A percentile compares a stretch with the other conserved stretches of the same genome.
These are phyloP conservation scores for Xylaria sp. DNA, from an alignment of 2,329 filamentous ascomycete species.

Conservation along the genomic window DNA sequence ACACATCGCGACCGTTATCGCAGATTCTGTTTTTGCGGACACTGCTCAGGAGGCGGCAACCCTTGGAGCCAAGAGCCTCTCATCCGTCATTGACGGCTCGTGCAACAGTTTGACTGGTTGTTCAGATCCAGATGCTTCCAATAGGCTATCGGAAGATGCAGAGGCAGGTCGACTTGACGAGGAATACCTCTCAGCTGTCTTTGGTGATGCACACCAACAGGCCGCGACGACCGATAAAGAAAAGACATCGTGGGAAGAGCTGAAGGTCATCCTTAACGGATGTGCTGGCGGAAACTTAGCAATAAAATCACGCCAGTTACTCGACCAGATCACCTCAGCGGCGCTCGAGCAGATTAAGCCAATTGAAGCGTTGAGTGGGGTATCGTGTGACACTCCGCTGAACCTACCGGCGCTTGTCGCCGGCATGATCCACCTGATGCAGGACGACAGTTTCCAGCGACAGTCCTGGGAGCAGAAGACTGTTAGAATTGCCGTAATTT, in stretches of 20 bases:
- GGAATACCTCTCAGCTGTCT: background rate
- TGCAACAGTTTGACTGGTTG: background rate
- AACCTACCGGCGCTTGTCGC: conserved; percentile 1
- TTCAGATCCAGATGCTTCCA: background rate
- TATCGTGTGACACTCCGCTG: background rate
- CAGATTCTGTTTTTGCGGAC: too few species aligned
- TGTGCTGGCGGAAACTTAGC: conserved; percentile 7
- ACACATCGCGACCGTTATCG: too few species aligned
- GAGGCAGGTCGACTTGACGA: background rate
- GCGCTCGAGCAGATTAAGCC: background rate
- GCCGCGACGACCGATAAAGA: background rate
- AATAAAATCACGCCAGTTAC: conserved; percentile 5
- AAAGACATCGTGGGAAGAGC: background rate
- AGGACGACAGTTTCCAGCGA: conserved; percentile 11
- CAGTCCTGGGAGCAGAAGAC: conserved; percentile 17
- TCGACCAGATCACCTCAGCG: background rate
- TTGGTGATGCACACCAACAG: background rate
- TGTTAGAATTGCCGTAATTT: conserved; percentile 15
- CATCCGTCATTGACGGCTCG: background rate
- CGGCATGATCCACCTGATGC: conserved; percentile 12
- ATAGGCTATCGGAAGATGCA: too few species aligned
- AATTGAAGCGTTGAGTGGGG: background rate
- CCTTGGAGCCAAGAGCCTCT: too few species aligned
- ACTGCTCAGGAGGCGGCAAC: too few species aligned
- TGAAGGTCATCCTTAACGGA: conserved; percentile 6